phyloP scores from a whole-genome alignment of 139 green algal genomes.

The Tetradesmus lagerheimii region DNA sequence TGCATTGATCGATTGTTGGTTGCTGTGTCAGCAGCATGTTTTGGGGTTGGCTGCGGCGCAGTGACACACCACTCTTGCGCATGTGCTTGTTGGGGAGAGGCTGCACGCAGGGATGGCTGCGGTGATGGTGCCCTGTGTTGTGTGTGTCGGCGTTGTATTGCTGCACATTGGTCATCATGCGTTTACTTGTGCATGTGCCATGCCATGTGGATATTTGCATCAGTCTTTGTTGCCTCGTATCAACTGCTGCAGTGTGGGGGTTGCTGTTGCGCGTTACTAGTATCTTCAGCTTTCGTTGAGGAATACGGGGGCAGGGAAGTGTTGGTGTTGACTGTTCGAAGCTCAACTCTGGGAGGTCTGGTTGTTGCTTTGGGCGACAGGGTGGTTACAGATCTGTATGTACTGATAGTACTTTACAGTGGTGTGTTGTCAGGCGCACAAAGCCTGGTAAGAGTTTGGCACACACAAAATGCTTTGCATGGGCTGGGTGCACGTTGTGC shows the following conservation, averaged over 20 bases:
- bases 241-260: too few species aligned
- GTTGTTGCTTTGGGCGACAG: neutral
- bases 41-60: neutral
- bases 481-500: neutral
- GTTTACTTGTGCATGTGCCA: neutral
- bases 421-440: neutral
- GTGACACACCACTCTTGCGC: neutral
- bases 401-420: neutral
- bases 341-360: too few species aligned
- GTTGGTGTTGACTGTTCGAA: neutral
- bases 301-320: neutral
- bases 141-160: neutral
- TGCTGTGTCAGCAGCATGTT: neutral
- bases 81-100: too few species aligned
- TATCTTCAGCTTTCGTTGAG: neutral
- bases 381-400: neutral
- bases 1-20: neutral
- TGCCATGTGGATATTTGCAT: neutral
- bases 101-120: too few species aligned
- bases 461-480: neutral
- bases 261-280: neutral
- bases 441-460: neutral
- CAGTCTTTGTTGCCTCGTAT: neutral
- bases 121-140: neutral
- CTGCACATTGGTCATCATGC: neutral